Evolutionary conservation across 169 alveolate species (phyloP).

Genomic region (Cryptosporidium xiaoi): DNA sequence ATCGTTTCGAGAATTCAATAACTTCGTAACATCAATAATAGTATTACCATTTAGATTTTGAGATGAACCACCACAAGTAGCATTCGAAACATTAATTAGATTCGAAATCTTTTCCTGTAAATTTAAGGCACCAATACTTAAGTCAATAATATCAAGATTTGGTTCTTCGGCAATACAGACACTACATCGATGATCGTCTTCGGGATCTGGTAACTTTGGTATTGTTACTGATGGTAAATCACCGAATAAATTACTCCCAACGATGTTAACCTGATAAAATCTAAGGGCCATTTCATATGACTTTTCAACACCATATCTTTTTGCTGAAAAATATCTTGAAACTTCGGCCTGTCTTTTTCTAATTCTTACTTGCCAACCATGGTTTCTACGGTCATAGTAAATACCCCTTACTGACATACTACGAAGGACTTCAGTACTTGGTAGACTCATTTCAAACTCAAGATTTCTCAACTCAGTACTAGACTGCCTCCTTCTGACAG

Average conservation of each 20-base stretch:
- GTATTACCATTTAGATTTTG: no score
- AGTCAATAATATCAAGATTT: no score
- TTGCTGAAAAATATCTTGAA: slow-evolving; percentile 67
- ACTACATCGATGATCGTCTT: no score
- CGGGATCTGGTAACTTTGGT: no score
- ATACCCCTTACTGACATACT: slow-evolving; percentile 53
- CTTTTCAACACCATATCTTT: slow-evolving; percentile 69
- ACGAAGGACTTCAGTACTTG: slow-evolving; percentile 3
- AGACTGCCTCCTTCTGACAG: neutral
- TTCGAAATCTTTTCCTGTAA: no score
- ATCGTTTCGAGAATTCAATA: neutral
- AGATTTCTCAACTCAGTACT: slow-evolving; percentile 1
- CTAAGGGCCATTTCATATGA: slow-evolving; percentile 72
- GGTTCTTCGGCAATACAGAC: no score
- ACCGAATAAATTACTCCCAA: slow-evolving; percentile 13
- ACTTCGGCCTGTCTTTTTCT: slow-evolving; percentile 65
- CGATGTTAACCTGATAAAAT: slow-evolving; percentile 49
- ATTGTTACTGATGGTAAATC: neutral
- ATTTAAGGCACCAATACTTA: no score
- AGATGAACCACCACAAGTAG: no score
- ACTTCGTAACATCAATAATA: no score
- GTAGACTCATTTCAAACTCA: slow-evolving; percentile 6
- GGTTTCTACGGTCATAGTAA: slow-evolving; percentile 69
- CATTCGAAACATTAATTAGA: no score
- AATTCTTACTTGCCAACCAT: slow-evolving; percentile 74